Conservation (phyloP, 2,329 filamentous ascomycete species). For the Arthrobotrys megalospora region DNA sequence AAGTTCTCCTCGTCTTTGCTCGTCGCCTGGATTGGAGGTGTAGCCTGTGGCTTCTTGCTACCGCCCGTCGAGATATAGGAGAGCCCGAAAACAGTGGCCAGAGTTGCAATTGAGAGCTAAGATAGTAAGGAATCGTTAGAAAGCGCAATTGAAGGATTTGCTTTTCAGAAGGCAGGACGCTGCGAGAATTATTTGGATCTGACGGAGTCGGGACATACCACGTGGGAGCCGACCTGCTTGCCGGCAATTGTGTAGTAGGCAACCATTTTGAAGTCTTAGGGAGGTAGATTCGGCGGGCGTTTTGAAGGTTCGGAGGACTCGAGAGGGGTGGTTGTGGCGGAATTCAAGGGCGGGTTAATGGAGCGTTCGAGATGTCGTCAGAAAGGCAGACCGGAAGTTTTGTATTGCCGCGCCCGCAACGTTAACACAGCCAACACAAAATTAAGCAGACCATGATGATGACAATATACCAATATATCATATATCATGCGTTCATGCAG, state of each 20-base stretch:
- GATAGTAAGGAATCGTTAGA: not conserved
- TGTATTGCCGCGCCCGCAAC: not conserved
- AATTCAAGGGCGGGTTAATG: not conserved
- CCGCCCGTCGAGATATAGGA: constrained; percentile 45
- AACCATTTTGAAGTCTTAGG: constrained; percentile 67
- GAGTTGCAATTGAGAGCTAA: constrained; percentile 63
- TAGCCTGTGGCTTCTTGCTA: constrained; percentile 62
- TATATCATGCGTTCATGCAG: not conserved
- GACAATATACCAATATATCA: no score
- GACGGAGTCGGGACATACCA: constrained; percentile 67
- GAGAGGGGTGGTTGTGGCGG: constrained; percentile 5
- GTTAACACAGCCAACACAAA: constrained; percentile 21
- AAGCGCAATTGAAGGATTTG: constrained; percentile 3
- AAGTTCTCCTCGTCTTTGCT: constrained; percentile 64
- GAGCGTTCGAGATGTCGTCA: constrained; percentile 23
- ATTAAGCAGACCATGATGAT: no score
- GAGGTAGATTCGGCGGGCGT: not conserved
- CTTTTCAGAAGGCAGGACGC: not conserved
- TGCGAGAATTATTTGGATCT: constrained; percentile 1
- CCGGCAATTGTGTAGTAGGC: constrained; percentile 71
- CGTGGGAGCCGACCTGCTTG: constrained; percentile 72
- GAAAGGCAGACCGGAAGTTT: constrained; percentile 22
- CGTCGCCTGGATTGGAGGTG: constrained; percentile 63
- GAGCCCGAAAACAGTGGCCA: constrained; percentile 59
- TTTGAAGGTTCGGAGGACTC: constrained; percentile 7